Conservation (phyloP, 148 eudicot genomes). For the Dianthus caryophyllus region DNA sequence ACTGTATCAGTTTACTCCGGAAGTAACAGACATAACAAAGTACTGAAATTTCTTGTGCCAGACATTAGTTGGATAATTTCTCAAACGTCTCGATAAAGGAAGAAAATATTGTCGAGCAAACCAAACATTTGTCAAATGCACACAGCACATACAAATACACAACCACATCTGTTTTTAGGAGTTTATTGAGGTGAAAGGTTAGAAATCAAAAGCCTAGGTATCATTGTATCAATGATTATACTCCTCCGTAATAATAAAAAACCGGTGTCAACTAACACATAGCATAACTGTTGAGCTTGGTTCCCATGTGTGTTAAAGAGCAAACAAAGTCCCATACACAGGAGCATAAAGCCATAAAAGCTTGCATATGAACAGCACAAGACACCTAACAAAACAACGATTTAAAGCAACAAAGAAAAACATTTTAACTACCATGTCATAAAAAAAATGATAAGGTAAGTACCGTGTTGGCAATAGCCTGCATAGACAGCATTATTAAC, state of each 20-base stretch:
- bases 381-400: not conserved
- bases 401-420: not conserved
- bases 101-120: too few relatives aligned
- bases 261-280: not conserved
- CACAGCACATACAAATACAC: too few relatives aligned
- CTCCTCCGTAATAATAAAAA: too few relatives aligned
- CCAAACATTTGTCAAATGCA: too few relatives aligned
- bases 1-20: constrained; percentile 9
- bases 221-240: not conserved
- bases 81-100: too few relatives aligned
- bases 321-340: too few relatives aligned
- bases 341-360: not conserved
- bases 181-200: too few relatives aligned
- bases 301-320: too few relatives aligned
- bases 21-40: not conserved
- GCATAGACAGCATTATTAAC: constrained; percentile 90
- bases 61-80: not conserved
- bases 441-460: constrained; percentile 7
- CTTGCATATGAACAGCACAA: not conserved
- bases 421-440: not conserved
- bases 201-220: not conserved
- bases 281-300: too few relatives aligned
- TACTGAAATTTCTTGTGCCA: not conserved
- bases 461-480: constrained; percentile 86
- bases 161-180: too few relatives aligned